These are phyloP conservation scores for Solanum paucissectum DNA, from an alignment of 257 asterid species.

Conservation along the genomic window DNA sequence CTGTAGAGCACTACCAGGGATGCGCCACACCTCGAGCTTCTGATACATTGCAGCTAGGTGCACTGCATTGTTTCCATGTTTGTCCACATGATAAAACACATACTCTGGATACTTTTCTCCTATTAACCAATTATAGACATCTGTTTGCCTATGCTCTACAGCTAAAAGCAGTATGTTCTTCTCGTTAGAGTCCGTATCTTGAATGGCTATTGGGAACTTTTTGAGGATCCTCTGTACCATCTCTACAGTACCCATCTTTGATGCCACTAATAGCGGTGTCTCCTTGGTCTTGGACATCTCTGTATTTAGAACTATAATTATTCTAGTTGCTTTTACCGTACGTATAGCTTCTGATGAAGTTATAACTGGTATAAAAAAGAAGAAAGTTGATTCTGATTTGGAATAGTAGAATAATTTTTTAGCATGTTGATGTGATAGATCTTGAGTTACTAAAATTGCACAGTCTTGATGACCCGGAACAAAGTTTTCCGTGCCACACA, in stretches of 20 bases:
- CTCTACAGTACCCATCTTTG: constrained; percentile 44
- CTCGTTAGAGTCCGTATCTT: constrained; percentile 28
- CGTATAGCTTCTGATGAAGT: neutral
- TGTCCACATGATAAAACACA: constrained; percentile 35
- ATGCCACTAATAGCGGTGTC: constrained; percentile 42
- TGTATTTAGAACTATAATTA: neutral
- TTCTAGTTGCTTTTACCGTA: neutral
- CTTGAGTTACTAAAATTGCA: neutral
- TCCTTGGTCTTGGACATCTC: constrained; percentile 4
- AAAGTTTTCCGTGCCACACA: neutral
- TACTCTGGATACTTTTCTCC: constrained; percentile 15
- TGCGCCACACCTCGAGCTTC: constrained; percentile 31
- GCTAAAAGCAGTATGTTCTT: constrained; percentile 50
- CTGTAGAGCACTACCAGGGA: constrained; percentile 56
- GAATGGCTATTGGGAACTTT: constrained; percentile 32
- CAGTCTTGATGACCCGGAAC: neutral
- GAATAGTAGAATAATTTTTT: neutral
- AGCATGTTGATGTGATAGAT: neutral
- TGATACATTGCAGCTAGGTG: constrained; percentile 45
- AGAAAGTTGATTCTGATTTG: neutral
- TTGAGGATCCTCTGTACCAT: constrained; percentile 34
- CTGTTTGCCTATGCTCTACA: constrained; percentile 37
- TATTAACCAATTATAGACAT: constrained; percentile 15
- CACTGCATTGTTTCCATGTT: constrained; percentile 29
- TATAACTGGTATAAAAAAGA: neutral